Evolutionary conservation across 1,139 yeast species (phyloP).

Genomic region (Candida tropicalis): DNA sequence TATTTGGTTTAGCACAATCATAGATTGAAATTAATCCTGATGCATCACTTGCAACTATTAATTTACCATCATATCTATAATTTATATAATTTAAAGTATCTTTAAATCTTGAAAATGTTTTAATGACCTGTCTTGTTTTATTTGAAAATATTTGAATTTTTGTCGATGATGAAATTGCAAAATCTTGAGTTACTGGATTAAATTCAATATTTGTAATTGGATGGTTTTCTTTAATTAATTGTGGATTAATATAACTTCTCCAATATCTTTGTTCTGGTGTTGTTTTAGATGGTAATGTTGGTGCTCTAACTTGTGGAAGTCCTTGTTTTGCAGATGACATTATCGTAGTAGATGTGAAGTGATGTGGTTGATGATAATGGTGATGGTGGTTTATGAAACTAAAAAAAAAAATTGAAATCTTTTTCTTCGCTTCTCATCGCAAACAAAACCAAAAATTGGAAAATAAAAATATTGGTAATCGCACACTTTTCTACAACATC

Average conservation of each 20-base stretch:
- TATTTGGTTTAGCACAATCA: slow-evolving; percentile 78
- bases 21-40: slow-evolving; percentile 83
- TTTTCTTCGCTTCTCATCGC: too few species aligned
- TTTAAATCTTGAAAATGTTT: slow-evolving; percentile 88
- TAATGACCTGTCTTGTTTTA: slow-evolving; percentile 86
- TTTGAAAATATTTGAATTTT: slow-evolving; percentile 91
- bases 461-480: too few species aligned
- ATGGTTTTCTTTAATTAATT: slow-evolving; percentile 89
- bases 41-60: slow-evolving; percentile 86
- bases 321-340: slow-evolving; percentile 85
- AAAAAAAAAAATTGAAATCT: too few species aligned
- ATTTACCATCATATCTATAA: slow-evolving; percentile 78
- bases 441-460: too few species aligned
- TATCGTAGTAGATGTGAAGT: not conserved
- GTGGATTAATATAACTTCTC: slow-evolving; percentile 84
- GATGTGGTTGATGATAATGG: not conserved
- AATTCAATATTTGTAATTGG: slow-evolving; percentile 87
- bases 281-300: slow-evolving; percentile 75
- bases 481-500: too few species aligned
- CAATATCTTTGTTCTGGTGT: slow-evolving; percentile 96
- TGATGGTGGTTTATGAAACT: too few species aligned
- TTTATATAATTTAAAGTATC: slow-evolving; percentile 90
- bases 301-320: slow-evolving; percentile 68
- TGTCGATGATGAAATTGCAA: slow-evolving; percentile 91
- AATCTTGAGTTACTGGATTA: slow-evolving; percentile 85